Evolutionary conservation across 2,329 filamentous ascomycete genomes (phyloP).

Genomic region (Cordyceps javanica): DNA sequence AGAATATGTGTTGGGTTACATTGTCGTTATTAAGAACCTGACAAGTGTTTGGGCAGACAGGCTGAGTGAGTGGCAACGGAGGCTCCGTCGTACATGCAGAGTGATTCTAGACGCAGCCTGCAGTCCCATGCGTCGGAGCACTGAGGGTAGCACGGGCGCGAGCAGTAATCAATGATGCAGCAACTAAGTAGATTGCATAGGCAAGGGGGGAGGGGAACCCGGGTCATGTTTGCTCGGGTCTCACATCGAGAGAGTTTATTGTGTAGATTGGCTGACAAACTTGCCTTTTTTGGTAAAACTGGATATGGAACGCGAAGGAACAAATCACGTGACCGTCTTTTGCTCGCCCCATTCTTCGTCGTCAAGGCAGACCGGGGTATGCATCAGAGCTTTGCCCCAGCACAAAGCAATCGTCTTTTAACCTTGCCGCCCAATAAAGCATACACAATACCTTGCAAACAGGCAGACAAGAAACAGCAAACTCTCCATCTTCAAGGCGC

Average conservation of each 20-base stretch:
- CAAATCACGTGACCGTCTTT: neutral
- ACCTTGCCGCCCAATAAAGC: neutral
- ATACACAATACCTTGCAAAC: constrained; percentile 48
- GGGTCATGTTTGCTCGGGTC: neutral
- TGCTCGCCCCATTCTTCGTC: neutral
- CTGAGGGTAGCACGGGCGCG: neutral
- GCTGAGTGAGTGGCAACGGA: neutral
- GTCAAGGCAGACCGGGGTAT: neutral
- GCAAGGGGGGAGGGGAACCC: neutral
- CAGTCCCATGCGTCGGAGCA: neutral
- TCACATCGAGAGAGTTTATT: neutral
- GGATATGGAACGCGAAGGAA: constrained; percentile 5
- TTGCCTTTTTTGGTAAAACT: neutral
- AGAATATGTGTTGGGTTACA: constrained; percentile 11
- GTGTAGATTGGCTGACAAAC: constrained; percentile 7
- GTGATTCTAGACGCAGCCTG: neutral
- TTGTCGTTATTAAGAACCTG: neutral
- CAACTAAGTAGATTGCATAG: neutral
- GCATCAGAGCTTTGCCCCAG: constrained; percentile 8
- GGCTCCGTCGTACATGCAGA: constrained; percentile 8
- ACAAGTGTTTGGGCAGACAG: neutral
- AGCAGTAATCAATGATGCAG: neutral
- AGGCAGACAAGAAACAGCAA: constrained; percentile 35
- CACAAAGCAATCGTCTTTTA: neutral
- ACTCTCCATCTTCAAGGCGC: neutral